Conservation (phyloP, 140 eudicot genomes). For the Oenanthe javanica region DNA sequence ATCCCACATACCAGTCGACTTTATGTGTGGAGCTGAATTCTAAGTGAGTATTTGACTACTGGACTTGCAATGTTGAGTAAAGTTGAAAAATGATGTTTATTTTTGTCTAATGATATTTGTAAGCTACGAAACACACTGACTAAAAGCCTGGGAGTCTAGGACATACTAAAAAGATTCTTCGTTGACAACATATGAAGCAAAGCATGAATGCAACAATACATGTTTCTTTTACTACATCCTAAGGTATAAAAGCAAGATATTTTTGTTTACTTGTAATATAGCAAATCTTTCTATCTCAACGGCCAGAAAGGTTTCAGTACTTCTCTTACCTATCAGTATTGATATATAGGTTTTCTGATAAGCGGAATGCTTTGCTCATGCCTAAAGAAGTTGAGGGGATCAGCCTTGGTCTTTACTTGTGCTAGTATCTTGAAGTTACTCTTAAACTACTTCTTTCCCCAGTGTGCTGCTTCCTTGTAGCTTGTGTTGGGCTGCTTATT, state of each 20-base stretch:
- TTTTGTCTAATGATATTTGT: neutral
- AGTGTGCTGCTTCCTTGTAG: conserved; percentile 29
- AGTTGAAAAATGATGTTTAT: neutral
- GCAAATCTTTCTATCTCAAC: neutral
- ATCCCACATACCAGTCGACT: neutral
- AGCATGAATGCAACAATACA: neutral
- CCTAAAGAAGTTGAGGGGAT: conserved; percentile 17
- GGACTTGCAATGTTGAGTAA: neutral
- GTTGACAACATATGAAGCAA: neutral
- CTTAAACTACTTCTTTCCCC: conserved; percentile 63
- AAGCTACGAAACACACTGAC: neutral
- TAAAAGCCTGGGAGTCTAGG: neutral
- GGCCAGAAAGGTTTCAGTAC: neutral
- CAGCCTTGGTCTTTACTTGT: conserved; percentile 19
- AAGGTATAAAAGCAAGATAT: neutral
- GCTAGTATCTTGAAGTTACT: conserved; percentile 31
- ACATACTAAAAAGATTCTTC: neutral
- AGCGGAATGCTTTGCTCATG: conserved; percentile 22
- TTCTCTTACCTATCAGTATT: neutral
- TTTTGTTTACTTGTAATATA: neutral
- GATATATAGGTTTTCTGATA: neutral
- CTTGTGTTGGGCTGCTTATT: conserved; percentile 21
- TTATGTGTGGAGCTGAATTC: neutral
- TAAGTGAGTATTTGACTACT: neutral
- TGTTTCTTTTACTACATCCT: neutral